Evolutionary conservation across 2,329 filamentous ascomycete genomes (phyloP).

Genomic region (Fusarium brachygibbosum): DNA sequence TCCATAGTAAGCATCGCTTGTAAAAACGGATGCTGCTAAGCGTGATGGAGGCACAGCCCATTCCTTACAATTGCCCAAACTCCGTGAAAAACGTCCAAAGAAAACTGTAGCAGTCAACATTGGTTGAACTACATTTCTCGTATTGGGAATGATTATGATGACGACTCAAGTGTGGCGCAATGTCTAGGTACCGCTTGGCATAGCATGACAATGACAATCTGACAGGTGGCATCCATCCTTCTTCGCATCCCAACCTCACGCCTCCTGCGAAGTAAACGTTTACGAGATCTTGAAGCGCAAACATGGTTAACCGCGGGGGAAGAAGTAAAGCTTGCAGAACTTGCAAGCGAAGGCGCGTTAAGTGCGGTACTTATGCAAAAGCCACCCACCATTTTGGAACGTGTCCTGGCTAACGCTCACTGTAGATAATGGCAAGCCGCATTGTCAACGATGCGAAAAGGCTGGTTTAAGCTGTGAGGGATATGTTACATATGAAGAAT

Average conservation of each 20-base stretch:
- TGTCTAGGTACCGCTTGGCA: conserved; percentile 10
- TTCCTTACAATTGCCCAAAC: not conserved
- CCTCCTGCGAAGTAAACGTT: too few species aligned
- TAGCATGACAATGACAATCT: conserved; percentile 7
- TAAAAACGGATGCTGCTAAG: not conserved
- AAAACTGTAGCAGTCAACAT: not conserved
- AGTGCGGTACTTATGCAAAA: conserved; percentile 16
- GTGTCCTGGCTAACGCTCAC: not conserved
- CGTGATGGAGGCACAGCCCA: too few species aligned
- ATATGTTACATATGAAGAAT: conserved; percentile 11
- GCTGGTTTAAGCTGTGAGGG: conserved; percentile 12
- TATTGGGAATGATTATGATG: conserved; percentile 1
- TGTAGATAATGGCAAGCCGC: conserved; percentile 24
- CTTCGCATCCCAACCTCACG: not conserved
- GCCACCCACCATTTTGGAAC: too few species aligned
- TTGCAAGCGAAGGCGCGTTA: conserved; percentile 31
- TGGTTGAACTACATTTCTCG: not conserved
- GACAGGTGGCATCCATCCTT: not conserved
- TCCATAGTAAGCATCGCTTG: conserved; percentile 1
- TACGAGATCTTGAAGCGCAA: not conserved
- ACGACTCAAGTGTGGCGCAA: conserved; percentile 28
- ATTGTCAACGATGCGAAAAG: conserved; percentile 19
- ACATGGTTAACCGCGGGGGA: conserved; percentile 30
- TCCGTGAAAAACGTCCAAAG: not conserved
- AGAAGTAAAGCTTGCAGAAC: conserved; percentile 31